These are phyloP conservation scores for Stevia rebaudiana DNA, from an alignment of 140 eudicot genomes.

Conservation along the genomic window DNA sequence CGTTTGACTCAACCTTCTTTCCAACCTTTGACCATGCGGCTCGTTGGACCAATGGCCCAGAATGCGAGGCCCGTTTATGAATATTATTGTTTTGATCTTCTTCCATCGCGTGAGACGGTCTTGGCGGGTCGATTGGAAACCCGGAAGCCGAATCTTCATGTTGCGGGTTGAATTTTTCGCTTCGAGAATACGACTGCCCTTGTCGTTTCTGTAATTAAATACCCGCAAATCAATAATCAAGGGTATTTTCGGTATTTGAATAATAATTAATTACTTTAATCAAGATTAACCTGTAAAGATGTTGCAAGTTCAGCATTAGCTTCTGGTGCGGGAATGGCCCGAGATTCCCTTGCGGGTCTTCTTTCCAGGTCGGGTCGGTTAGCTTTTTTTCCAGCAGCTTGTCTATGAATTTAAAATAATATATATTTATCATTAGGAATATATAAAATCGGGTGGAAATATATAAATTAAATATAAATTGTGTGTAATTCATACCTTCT, in stretches of 20 bases:
- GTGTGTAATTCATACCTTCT: slow-evolving; percentile 46
- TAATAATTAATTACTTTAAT: not conserved
- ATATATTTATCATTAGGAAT: not conserved
- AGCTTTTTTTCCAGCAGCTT: slow-evolving; percentile 65
- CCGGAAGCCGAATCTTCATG: slow-evolving; percentile 84
- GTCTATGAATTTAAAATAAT: slow-evolving; percentile 31
- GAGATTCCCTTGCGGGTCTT: slow-evolving; percentile 55
- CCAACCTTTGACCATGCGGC: slow-evolving; percentile 78
- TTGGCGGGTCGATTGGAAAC: slow-evolving; percentile 89
- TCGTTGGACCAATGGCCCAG: slow-evolving; percentile 81
- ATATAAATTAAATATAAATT: not conserved
- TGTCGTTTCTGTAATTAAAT: slow-evolving; percentile 61
- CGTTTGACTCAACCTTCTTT: slow-evolving; percentile 53
- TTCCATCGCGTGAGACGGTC: slow-evolving; percentile 75
- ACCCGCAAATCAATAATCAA: not conserved
- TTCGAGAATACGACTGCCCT: slow-evolving; percentile 59
- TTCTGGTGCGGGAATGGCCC: slow-evolving; percentile 79
- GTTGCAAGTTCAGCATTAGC: slow-evolving; percentile 75
- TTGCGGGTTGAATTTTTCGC: slow-evolving; percentile 74
- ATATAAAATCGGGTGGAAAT: not conserved
- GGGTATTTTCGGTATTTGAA: not conserved
- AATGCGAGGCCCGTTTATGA: slow-evolving; percentile 76
- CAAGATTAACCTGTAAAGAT: slow-evolving; percentile 62
- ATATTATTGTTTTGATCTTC: slow-evolving; percentile 33
- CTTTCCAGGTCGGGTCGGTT: slow-evolving; percentile 54